These are phyloP conservation scores for Aspergillus sclerotiicarbonarius DNA, from an alignment of 495 filamentous ascomycete species.

Conservation along the genomic window DNA sequence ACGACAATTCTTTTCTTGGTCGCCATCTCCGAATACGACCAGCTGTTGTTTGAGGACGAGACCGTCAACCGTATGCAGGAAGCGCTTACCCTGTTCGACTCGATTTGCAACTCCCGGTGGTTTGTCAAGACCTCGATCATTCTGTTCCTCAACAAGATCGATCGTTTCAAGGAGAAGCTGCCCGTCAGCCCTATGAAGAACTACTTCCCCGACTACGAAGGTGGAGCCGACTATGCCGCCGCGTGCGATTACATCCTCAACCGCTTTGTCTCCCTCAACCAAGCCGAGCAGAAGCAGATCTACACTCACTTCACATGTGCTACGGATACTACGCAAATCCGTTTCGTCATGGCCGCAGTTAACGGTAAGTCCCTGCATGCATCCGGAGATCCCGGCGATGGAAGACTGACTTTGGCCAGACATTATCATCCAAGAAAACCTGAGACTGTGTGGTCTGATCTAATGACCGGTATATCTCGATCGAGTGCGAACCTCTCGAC, in stretches of 20 bases:
- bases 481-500: constrained; percentile 33
- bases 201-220: constrained; percentile 98
- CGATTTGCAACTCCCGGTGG: constrained; percentile 98
- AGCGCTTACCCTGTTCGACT: constrained; percentile 95
- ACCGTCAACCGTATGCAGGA: constrained; percentile 97
- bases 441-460: constrained; percentile 96
- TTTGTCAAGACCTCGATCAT: constrained; percentile 99
- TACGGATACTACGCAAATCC: constrained; percentile 96
- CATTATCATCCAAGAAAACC: constrained; percentile 99
- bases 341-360: constrained; percentile 99
- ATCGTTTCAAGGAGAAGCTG: constrained; percentile 99
- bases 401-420: constrained; percentile 51
- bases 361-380: constrained; percentile 68
- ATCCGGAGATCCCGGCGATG: neutral
- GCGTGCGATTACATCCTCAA: constrained; percentile 98
- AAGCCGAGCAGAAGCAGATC: constrained; percentile 98
- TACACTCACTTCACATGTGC: constrained; percentile 99
- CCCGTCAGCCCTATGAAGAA: constrained; percentile 99
- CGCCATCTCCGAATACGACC: constrained; percentile 98
- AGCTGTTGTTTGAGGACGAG: constrained; percentile 91
- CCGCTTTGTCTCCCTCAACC: constrained; percentile 94
- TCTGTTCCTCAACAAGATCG: constrained; percentile 99
- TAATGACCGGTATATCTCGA: constrained; percentile 50
- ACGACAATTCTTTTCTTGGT: constrained; percentile 98
- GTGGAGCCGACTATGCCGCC: constrained; percentile 86